Base-by-base conservation (phyloP, 2,329 filamentous ascomycete genomes). In the Colletotrichum higginsianum region DNA sequence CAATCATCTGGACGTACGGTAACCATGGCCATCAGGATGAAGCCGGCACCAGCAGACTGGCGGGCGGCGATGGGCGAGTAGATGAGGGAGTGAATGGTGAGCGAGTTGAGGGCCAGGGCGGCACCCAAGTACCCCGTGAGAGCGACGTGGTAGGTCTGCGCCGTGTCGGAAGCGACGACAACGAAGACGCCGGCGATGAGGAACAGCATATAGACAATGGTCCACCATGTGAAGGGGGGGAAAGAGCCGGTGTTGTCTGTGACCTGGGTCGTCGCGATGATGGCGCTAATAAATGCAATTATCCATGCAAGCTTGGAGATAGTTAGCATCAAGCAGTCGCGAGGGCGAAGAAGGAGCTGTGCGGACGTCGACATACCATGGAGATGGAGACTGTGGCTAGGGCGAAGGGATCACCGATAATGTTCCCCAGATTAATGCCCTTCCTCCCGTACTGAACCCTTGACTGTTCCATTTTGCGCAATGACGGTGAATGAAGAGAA, bases 331-430 rank as follows among this genome's bases (percentile, higher is more conserved):
- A 23, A n/a, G 21, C 18, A 66, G 50, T 15, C 5, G 18, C 44
- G 9, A 30, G 52, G 75, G 57, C 21, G 21, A 61, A 52, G 35
- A 9, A 2, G 9, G 8, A 38, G 42, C 40, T 40, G 26, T 6
- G 21, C 18, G 13, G 46, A 15, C 6, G 23, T 58, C 52, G 42
- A 89, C 94, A 82, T 90, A 98, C 96, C 80, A 94, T 87, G 74
- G 93, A 90, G 82, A 98, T 98, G 69, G 96, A 98, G 75, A 97
- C 90, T 46, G 96, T 98, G 66, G 95, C 95, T 72, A 99, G 89
- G 72, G 96, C 95, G 83, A 99, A 98, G 7, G 96, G 96, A 84
- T 99, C 96, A 78, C 96, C 96, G 73, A 98, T 88, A 77, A 99
- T 95, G 84, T 98, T 97, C 80, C 93, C 93, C 82, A 95, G 83